Evolutionary conservation across 805 yeast species (phyloP).

Genomic region (Saccharomycopsis fermentans): DNA sequence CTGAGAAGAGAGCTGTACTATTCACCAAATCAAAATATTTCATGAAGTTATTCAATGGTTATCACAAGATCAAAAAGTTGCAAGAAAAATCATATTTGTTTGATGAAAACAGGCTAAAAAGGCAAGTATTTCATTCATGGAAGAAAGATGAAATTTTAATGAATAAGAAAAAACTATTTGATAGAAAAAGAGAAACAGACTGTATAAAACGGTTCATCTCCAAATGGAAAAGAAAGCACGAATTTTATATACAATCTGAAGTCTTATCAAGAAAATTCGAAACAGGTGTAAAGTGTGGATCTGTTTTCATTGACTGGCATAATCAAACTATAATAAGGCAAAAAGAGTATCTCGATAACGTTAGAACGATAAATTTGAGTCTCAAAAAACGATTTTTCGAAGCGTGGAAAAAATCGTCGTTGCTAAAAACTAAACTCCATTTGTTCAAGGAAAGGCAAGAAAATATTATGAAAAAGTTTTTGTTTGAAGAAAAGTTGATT

Average conservation of each 20-base stretch:
- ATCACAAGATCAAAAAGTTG: not conserved
- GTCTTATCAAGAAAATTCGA: not conserved
- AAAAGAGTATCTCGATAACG: not conserved
- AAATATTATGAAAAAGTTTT: slow-evolving; percentile 3
- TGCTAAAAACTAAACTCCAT: not conserved
- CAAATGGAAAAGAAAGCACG: not conserved
- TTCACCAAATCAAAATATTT: not conserved
- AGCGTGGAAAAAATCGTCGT: slow-evolving; percentile 5
- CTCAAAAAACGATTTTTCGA: slow-evolving; percentile 4
- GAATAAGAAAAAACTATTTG: not conserved
- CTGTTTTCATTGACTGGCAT: slow-evolving; percentile 7
- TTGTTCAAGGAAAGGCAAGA: slow-evolving; percentile 6
- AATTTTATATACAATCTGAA: not conserved
- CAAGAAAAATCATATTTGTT: not conserved
- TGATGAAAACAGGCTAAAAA: not conserved
- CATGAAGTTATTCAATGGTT: not conserved
- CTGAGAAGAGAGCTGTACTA: not conserved
- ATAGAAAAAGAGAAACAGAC: not conserved
- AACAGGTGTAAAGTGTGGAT: slow-evolving; percentile 6
- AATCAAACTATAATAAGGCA: not conserved
- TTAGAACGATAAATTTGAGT: not conserved
- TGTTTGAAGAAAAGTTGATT: slow-evolving; percentile 2
- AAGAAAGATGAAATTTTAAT: not conserved
- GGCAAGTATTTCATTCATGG: not conserved
- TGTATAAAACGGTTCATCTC: not conserved